Percentiles rank a stretch among this genome's conserved stretches.
Evolutionary conservation across 2,329 filamentous ascomycete genomes (phyloP).

Genomic region (Macroventuria anomochaeta): DNA sequence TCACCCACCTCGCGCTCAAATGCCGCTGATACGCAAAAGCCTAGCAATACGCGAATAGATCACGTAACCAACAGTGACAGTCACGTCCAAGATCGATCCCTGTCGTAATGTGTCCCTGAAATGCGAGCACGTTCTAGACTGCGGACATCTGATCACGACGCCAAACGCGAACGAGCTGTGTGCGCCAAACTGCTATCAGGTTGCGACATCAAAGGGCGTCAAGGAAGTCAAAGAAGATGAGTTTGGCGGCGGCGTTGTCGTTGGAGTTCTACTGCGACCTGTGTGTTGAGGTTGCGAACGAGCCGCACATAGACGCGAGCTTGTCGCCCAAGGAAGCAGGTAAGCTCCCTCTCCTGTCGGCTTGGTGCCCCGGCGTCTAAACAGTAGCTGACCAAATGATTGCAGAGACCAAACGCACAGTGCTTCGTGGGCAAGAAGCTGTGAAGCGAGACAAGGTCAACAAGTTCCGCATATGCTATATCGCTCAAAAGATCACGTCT

Average conservation of each 20-base stretch:
- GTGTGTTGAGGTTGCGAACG: not conserved
- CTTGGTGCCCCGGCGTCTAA: too few relatives aligned
- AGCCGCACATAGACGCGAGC: not conserved
- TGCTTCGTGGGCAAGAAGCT: not conserved
- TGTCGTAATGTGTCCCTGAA: not conserved
- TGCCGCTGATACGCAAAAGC: not conserved
- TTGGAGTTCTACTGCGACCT: constrained; percentile 4
- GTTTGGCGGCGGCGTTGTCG: not conserved
- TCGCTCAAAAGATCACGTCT: constrained; percentile 14
- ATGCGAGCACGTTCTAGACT: not conserved
- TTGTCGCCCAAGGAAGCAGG: not conserved
- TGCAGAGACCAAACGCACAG: not conserved
- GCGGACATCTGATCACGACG: constrained; percentile 2
- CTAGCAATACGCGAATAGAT: not conserved
- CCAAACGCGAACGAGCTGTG: not conserved
- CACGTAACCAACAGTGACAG: not conserved
- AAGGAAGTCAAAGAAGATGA: not conserved
- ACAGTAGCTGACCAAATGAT: not conserved
- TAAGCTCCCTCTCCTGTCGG: too few relatives aligned
- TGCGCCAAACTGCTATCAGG: not conserved
- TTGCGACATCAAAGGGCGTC: not conserved
- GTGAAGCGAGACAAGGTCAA: constrained; percentile 1
- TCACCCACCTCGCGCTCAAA: not conserved
- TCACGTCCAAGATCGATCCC: not conserved
- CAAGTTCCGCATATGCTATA: constrained; percentile 20